Base-by-base conservation (phyloP, 352 stramenopile species). In the Pythium dissimile region DNA sequence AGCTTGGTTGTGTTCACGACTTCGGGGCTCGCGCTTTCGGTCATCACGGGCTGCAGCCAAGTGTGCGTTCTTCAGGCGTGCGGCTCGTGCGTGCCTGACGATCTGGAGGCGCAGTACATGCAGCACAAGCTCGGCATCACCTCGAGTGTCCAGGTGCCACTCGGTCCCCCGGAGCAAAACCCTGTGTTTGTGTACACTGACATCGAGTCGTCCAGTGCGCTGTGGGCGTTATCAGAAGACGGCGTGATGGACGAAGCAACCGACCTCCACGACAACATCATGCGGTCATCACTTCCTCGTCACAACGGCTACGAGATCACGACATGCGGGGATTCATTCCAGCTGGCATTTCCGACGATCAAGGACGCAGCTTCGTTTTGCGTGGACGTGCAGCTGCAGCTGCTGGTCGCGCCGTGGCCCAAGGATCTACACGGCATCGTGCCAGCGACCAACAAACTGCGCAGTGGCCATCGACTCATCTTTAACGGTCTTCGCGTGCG, bases 141-240 rank as follows among this genome's bases (percentile, higher is more conserved):
- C n/a, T 38, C 39, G 5, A 37, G 42, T 16, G 39, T 37, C 26
- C 20, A n/a, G 23, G 34, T 21, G 11, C 18, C 34, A 16, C 16
- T 55, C 10, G 66, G 62, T 8, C 48, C 63, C 1, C 69, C 76
- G 0, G 62, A 60, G 62, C 9, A 32, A 12, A 75, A 70, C 10
- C 82, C 82, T 0, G 75, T 89, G n/a, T 92, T 92, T 47, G 80
- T 92, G 32, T 73, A 75, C 38, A 92, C 82, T 1, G 82, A 92
- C 32, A 92, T 92, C 38, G 80, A 92, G 51, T 70, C 71, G 0
- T 89, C 80, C 15, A 92, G 75, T 48, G 76, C 75, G 7, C 32
- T 92, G 20, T 92, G 82, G 82, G 74, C 65, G 1, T 64, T 66
- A 8, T 71, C 65, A 0, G 64, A 58, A 6, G 62, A 77, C 23